Conservation (phyloP, 2,329 filamentous ascomycete genomes). For the Fusarium sp. region DNA sequence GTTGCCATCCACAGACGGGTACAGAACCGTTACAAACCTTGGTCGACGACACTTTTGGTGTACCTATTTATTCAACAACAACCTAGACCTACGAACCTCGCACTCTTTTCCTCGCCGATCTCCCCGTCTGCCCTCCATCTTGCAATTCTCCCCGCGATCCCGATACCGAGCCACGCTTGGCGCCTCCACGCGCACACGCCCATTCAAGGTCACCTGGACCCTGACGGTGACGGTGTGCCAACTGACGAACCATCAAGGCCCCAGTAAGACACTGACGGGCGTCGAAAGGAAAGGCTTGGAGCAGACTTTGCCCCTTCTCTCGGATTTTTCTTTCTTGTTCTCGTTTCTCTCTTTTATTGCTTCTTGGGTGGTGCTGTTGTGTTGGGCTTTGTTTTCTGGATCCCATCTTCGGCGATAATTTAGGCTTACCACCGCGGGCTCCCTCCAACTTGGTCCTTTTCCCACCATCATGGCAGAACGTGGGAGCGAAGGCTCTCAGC, state of each 20-base stretch:
- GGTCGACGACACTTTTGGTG: background rate
- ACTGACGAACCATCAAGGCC: conserved; percentile 29
- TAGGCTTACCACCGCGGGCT: background rate
- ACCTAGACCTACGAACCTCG: background rate
- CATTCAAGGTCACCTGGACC: conserved; percentile 37
- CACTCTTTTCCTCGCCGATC: background rate
- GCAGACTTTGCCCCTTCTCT: conserved; percentile 9
- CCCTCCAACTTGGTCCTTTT: background rate
- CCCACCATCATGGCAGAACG: conserved; percentile 45
- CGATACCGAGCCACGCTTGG: conserved; percentile 36
- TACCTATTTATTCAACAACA: conserved; percentile 4
- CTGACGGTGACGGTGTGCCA: conserved; percentile 38
- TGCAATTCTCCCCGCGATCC: conserved; percentile 30
- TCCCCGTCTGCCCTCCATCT: background rate
- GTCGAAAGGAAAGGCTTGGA: conserved; percentile 20
- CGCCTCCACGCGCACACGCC: conserved; percentile 23
- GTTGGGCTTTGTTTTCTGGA: conserved; percentile 2
- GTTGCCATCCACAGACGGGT: conserved; percentile 12
- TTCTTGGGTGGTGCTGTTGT: background rate
- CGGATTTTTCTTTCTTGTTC: background rate
- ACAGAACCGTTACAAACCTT: conserved; percentile 9
- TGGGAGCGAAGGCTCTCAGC: conserved; percentile 45
- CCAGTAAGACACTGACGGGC: conserved; percentile 26
- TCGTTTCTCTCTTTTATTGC: background rate
- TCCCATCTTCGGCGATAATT: background rate